Evolutionary conservation across 2,329 filamentous ascomycete genomes (phyloP).

Genomic region (Tolypocladium tundrense): DNA sequence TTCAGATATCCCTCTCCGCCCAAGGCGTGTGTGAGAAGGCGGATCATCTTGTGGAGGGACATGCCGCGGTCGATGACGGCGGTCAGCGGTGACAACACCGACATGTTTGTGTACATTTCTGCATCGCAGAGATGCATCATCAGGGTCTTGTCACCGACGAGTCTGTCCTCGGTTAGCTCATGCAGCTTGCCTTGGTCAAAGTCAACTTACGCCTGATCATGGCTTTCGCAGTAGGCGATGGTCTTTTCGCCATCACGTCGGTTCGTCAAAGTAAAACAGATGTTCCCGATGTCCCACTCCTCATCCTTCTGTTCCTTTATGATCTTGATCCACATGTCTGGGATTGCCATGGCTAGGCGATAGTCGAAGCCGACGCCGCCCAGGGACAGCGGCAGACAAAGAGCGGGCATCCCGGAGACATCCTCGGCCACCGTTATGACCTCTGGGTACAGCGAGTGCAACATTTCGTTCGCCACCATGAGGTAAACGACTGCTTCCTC

Average conservation of each 20-base stretch:
- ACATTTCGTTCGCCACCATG: constrained; percentile 92
- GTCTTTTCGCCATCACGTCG: constrained; percentile 94
- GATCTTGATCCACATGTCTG: constrained; percentile 99
- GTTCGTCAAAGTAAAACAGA: constrained; percentile 84
- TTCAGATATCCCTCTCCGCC: constrained; percentile 97
- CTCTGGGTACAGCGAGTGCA: constrained; percentile 81
- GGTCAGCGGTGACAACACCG: constrained; percentile 70
- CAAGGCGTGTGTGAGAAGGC: constrained; percentile 79
- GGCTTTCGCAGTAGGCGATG: constrained; percentile 93
- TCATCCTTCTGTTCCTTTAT: constrained; percentile 87
- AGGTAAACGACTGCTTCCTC: constrained; percentile 92
- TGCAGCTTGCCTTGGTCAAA: constrained; percentile 3
- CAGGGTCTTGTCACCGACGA: constrained; percentile 92
- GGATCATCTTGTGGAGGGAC: constrained; percentile 94
- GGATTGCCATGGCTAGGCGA: constrained; percentile 91
- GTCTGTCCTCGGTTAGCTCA: constrained; percentile 35
- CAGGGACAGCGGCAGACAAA: constrained; percentile 75
- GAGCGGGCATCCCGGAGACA: constrained; percentile 96
- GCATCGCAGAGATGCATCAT: constrained; percentile 99
- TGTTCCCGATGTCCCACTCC: constrained; percentile 80
- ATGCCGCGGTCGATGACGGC: constrained; percentile 84
- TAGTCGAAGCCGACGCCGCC: constrained; percentile 97
- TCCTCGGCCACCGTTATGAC: constrained; percentile 92
- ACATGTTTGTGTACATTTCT: constrained; percentile 98
- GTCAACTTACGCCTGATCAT: constrained; percentile 81